A percentile compares a stretch with the other conserved stretches of the same genome.
These are phyloP conservation scores for Aspergillus coremiiformis DNA, from an alignment of 495 filamentous ascomycete species.

Conservation along the genomic window DNA sequence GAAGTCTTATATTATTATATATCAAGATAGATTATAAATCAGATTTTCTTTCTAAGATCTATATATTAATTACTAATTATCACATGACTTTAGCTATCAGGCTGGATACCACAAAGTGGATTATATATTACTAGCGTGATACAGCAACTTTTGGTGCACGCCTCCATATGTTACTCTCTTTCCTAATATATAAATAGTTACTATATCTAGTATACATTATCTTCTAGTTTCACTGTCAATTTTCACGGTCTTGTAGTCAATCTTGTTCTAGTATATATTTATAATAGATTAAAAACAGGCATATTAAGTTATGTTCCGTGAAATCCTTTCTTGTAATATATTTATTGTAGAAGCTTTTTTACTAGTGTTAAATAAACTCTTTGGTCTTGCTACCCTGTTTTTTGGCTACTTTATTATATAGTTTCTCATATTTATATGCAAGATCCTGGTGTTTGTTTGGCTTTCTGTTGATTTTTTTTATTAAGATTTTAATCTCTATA, in stretches of 20 bases:
- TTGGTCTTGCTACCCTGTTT: background rate
- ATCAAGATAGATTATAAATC: too few species aligned
- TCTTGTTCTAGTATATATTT: conserved; percentile 5
- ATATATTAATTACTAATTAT: too few species aligned
- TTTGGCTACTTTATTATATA: conserved; percentile 1
- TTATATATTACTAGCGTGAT: too few species aligned
- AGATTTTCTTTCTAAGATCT: too few species aligned
- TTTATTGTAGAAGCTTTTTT: conserved; percentile 4
- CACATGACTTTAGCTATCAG: too few species aligned
- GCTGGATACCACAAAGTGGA: too few species aligned
- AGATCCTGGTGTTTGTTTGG: background rate
- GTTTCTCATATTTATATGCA: background rate
- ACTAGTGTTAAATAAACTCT: conserved; percentile 3
- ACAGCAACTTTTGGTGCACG: too few species aligned
- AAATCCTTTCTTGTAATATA: conserved; percentile 8
- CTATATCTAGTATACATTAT: conserved; percentile 4
- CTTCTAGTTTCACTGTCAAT: conserved; percentile 4
- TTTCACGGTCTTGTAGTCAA: background rate
- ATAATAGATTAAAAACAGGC: conserved; percentile 1
- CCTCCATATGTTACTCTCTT: conserved; percentile 5
- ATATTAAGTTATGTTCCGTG: conserved; percentile 1
- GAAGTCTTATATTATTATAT: too few species aligned
- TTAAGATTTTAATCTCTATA: background rate
- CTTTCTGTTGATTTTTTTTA: background rate
- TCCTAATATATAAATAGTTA: background rate